A percentile compares a stretch with the other conserved stretches of the same genome.
phyloP scores from a whole-genome alignment of 202 grass and related monocot genomes.

The Tripidium arundinaceum region DNA sequence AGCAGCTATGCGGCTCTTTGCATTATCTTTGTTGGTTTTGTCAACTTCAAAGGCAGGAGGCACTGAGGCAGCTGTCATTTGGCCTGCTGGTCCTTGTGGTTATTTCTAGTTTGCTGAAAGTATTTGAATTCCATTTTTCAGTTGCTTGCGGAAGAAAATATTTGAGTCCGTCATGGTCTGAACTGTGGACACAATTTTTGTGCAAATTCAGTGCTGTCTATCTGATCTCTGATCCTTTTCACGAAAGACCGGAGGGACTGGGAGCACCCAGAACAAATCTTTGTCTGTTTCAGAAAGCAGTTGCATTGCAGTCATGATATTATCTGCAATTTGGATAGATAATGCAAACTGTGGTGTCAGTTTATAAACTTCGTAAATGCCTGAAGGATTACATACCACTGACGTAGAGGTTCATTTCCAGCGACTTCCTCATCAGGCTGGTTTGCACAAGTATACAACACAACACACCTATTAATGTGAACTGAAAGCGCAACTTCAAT shows the following conservation, averaged over 20 bases:
- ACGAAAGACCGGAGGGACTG: no score
- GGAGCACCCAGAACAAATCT: no score
- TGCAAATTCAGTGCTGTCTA: background rate
- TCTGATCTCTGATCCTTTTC: background rate
- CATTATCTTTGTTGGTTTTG: background rate
- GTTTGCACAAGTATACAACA: background rate
- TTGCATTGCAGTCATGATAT: background rate
- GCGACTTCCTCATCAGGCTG: background rate
- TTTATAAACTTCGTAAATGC: no score
- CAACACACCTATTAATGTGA: background rate
- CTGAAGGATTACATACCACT: background rate
- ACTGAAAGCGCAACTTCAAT: background rate
- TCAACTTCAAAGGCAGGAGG: background rate
- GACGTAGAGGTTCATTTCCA: background rate
- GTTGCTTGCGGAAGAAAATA: background rate
- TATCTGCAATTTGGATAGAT: background rate
- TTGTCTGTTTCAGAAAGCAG: background rate
- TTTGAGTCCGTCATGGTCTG: background rate
- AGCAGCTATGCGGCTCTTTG: background rate
- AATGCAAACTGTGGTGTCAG: background rate
- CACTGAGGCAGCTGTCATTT: background rate
- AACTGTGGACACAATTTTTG: background rate
- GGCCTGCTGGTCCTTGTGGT: background rate
- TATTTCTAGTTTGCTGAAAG: slow-evolving; percentile 6
- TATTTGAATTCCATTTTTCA: background rate